Evolutionary conservation across 2,329 filamentous ascomycete species (phyloP).

Genomic region (Gnomoniopsis smithogilvyi): DNA sequence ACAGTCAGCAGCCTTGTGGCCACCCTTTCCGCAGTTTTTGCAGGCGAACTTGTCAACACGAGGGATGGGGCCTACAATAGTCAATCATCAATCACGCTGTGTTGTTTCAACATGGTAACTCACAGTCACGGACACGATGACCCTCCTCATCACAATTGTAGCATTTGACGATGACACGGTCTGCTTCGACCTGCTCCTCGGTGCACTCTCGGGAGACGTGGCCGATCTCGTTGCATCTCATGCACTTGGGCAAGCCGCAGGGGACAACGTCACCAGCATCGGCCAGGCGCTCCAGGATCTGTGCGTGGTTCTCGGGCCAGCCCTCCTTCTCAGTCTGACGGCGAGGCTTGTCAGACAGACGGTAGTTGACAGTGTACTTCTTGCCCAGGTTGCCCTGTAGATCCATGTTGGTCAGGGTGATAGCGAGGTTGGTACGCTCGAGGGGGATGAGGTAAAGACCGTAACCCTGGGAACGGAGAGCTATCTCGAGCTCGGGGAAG

Average conservation of each 20-base stretch:
- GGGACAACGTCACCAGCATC: slow-evolving; percentile 64
- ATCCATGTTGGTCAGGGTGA: slow-evolving; percentile 67
- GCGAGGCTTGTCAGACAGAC: slow-evolving; percentile 54
- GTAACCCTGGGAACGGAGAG: slow-evolving; percentile 53
- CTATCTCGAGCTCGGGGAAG: slow-evolving; percentile 58
- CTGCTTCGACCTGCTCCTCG: slow-evolving; percentile 50
- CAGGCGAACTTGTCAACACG: slow-evolving; percentile 64
- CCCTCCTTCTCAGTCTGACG: slow-evolving; percentile 55
- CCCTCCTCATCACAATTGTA: slow-evolving; percentile 62
- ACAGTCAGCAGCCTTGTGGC: slow-evolving; percentile 50
- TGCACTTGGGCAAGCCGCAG: slow-evolving; percentile 56
- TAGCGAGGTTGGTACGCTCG: slow-evolving; percentile 51
- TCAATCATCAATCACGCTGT: slow-evolving; percentile 15
- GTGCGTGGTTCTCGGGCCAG: slow-evolving; percentile 57
- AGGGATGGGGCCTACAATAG: slow-evolving; percentile 47
- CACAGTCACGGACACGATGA: slow-evolving; percentile 69
- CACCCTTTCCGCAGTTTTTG: slow-evolving; percentile 62
- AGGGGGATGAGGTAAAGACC: slow-evolving; percentile 60
- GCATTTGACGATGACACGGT: slow-evolving; percentile 51
- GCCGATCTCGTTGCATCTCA: slow-evolving; percentile 62
- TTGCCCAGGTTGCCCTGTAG: slow-evolving; percentile 65
- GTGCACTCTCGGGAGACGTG: slow-evolving; percentile 60
- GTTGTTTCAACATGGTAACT: slow-evolving; percentile 23
- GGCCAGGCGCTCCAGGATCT: slow-evolving; percentile 62
- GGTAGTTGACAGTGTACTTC: slow-evolving; percentile 62